phyloP scores from a whole-genome alignment of 2,329 filamentous ascomycete genomes.

The Pseudopyricularia cyperi region DNA sequence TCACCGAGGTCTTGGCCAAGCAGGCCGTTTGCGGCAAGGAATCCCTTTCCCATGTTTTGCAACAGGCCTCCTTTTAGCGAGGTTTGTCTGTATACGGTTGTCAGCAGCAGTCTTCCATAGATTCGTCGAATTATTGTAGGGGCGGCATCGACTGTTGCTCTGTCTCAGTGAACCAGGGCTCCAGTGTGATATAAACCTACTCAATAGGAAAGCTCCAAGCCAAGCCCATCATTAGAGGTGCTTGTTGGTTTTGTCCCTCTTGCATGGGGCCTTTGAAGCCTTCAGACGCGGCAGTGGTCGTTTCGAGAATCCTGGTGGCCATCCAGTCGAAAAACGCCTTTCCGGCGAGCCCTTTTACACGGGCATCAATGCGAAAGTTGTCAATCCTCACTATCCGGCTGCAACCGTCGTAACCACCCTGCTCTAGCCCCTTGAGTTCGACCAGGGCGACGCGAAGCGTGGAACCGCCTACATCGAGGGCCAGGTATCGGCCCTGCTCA shows the following conservation, averaged over 20 bases:
- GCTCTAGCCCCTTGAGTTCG: constrained; percentile 36
- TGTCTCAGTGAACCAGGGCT: neutral
- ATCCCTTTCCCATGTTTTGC: constrained; percentile 53
- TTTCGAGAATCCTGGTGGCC: constrained; percentile 45
- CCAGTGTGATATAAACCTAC: constrained; percentile 28
- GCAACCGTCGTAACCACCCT: constrained; percentile 17
- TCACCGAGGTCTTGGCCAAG: constrained; percentile 46
- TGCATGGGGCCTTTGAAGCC: constrained; percentile 4
- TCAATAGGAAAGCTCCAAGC: constrained; percentile 61
- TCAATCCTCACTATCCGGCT: constrained; percentile 40
- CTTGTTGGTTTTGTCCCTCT: constrained; percentile 17
- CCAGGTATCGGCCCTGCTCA: constrained; percentile 46
- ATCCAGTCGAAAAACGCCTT: constrained; percentile 57
- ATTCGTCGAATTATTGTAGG: constrained; percentile 11
- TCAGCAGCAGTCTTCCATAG: neutral
- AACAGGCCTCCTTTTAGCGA: constrained; percentile 46
- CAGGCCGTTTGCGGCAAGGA: constrained; percentile 43
- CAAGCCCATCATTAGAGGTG: constrained; percentile 43
- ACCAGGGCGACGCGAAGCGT: constrained; percentile 53
- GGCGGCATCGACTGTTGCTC: too few species aligned
- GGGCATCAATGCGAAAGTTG: constrained; percentile 41
- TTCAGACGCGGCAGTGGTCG: constrained; percentile 31
- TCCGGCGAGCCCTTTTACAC: constrained; percentile 43
- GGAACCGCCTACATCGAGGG: constrained; percentile 57
- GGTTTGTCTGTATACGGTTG: constrained; percentile 37